Evolutionary conservation across 2,329 filamentous ascomycete species (phyloP).

Genomic region (Neonectria sp.): DNA sequence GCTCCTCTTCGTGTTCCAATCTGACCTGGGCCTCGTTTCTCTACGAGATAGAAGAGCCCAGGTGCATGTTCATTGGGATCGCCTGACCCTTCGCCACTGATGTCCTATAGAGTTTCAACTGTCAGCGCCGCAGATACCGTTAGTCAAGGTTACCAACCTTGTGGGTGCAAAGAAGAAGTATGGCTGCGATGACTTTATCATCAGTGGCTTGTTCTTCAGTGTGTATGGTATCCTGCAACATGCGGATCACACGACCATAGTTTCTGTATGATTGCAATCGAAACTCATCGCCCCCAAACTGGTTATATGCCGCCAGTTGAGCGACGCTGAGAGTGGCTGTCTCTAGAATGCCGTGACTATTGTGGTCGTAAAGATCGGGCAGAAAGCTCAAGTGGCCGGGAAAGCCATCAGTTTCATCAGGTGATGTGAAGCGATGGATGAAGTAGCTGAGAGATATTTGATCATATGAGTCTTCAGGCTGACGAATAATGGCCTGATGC

Average conservation of each 20-base stretch:
- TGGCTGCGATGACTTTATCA: constrained; percentile 50
- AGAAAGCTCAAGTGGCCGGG: constrained; percentile 53
- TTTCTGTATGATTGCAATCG: constrained; percentile 48
- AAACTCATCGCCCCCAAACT: constrained; percentile 48
- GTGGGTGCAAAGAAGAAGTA: constrained; percentile 51
- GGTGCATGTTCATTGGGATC: constrained; percentile 51
- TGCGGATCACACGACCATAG: constrained; percentile 48
- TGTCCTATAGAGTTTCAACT: constrained; percentile 39
- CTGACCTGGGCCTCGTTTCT: constrained; percentile 50
- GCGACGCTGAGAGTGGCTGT: constrained; percentile 52
- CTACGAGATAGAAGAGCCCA: constrained; percentile 52
- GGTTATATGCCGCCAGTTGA: constrained; percentile 53
- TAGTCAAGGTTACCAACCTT: constrained; percentile 33
- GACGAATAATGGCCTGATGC: constrained; percentile 28
- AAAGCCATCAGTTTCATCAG: constrained; percentile 47
- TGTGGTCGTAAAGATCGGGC: constrained; percentile 47
- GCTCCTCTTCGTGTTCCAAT: constrained; percentile 49
- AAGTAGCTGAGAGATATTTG: constrained; percentile 53
- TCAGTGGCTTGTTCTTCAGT: constrained; percentile 45
- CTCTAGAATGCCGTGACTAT: constrained; percentile 48
- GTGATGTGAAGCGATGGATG: constrained; percentile 52
- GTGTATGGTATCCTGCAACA: constrained; percentile 47
- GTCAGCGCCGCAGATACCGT: no score
- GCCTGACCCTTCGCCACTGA: constrained; percentile 50
- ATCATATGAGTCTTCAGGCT: constrained; percentile 39